Evolutionary conservation across 208 protist genomes (phyloP).

Genomic region (Balamuthia mandrillaris): DNA sequence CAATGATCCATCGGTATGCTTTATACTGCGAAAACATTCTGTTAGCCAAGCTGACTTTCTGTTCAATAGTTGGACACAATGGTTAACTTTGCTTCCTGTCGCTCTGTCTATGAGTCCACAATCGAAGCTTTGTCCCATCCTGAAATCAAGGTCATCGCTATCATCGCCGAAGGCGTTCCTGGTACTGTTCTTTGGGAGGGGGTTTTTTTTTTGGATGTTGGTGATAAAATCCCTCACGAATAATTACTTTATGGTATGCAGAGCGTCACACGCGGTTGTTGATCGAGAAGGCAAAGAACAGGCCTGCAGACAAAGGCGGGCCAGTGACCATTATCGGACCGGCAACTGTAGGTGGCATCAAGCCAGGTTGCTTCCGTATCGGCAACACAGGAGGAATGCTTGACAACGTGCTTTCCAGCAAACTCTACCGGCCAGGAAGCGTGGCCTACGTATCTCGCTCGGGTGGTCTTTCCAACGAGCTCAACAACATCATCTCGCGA

Average conservation of each 20-base stretch:
- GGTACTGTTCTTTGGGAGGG: constrained; percentile 61
- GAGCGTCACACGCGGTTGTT: constrained; percentile 64
- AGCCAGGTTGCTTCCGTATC: constrained; percentile 76
- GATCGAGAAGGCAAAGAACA: constrained; percentile 30
- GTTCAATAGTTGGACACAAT: constrained; percentile 62
- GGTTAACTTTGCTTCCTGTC: constrained; percentile 78
- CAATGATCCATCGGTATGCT: too few relatives aligned
- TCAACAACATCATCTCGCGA: constrained; percentile 81
- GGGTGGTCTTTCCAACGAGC: constrained; percentile 81
- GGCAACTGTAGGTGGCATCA: constrained; percentile 76
- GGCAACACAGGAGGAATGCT: constrained; percentile 41
- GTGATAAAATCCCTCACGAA: neutral
- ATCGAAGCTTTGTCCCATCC: constrained; percentile 68
- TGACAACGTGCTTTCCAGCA: constrained; percentile 78
- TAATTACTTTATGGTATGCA: neutral
- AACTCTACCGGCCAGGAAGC: constrained; percentile 77
- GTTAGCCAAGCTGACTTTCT: too few relatives aligned
- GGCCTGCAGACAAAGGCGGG: neutral
- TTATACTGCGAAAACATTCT: too few relatives aligned
- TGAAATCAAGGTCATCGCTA: constrained; percentile 64
- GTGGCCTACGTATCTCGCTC: constrained; percentile 80
- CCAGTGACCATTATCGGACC: constrained; percentile 69
- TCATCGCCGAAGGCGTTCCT: constrained; percentile 82
- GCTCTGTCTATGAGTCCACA: constrained; percentile 73
- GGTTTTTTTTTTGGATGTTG: neutral